Evolutionary conservation across 1,139 yeast genomes (phyloP).

Genomic region (Saccharomyces hybrid): DNA sequence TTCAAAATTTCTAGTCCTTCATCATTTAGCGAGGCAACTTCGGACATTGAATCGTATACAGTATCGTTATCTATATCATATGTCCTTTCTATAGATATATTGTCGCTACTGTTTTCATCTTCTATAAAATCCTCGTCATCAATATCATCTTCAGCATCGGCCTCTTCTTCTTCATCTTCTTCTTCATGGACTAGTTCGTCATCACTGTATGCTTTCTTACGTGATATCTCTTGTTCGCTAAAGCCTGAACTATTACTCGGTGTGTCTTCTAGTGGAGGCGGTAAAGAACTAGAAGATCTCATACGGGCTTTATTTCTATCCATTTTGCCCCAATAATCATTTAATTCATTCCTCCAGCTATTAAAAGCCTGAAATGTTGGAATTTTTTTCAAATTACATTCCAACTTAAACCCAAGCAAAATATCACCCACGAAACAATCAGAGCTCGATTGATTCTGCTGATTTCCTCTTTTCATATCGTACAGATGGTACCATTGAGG

Average conservation of each 20-base stretch:
- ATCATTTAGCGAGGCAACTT: conserved; percentile 3
- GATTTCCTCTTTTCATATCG: conserved; percentile 20
- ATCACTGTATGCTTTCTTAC: not conserved
- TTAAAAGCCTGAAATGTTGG: conserved; percentile 18
- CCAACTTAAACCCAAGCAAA: conserved; percentile 19
- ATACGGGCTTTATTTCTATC: not conserved
- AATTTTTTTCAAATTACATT: conserved; percentile 10
- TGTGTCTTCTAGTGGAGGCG: not conserved
- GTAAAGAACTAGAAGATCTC: not conserved
- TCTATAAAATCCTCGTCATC: conserved; percentile 3
- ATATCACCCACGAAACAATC: conserved; percentile 22
- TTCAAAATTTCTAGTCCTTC: conserved; percentile 3
- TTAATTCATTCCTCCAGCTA: conserved; percentile 16
- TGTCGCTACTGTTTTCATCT: conserved; percentile 3
- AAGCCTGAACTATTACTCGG: not conserved
- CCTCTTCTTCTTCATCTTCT: not conserved
- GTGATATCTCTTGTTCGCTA: not conserved
- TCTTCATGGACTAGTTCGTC: not conserved
- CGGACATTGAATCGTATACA: conserved; percentile 4
- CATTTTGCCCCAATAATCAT: not conserved
- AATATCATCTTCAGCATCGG: conserved; percentile 7
- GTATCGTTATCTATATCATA: conserved; percentile 3
- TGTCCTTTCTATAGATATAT: not conserved
- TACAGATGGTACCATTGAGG: conserved; percentile 24
- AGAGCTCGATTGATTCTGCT: not conserved